Base-by-base conservation (phyloP, 805 yeast genomes). In the Saccharomycopsis lassenensis region DNA sequence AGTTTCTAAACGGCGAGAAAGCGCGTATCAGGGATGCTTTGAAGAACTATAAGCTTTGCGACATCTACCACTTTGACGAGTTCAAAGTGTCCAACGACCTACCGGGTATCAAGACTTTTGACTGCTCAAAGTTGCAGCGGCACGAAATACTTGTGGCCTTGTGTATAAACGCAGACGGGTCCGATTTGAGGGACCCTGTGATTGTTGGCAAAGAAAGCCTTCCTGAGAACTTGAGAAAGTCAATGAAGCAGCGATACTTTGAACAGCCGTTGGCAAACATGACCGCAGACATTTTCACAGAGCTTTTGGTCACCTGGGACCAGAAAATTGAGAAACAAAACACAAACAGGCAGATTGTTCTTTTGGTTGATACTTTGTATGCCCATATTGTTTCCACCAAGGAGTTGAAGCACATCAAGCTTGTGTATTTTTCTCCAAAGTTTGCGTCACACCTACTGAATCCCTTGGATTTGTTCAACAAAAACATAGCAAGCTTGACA, bases 51-150 rank as follows among this genome's bases (percentile, higher is more conserved):
- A 36, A 41, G 2, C 45, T 46, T 1, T 39, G 39, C n/a, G 56
- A 58, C 31, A 46, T 62, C 6, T 62, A 49, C 36, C 62, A 58
- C 36, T 41, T 61, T 26, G 67, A 62, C 47, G 67, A 62, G 36
- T 48, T 60, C 15, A 33, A 51, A 5, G 35, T 52, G 1, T 42
- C 51, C 0, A 39, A 49, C 12, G 44, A 52, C 15, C 29, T 52
- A 10, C 44, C 41, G 17, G 41, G 44, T 8, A 19, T 32, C 17
- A 40, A 40, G 23, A 4, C 8, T 7, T 40, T 36, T 29, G 39
- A 29, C 14, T 22, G 19, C 24, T 10, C 29, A 12, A 18, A 16
- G 3, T 7, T 35, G 10, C 26, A 32, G 2, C 30, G 23, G 18
- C 31, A 47, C 10, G 46, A 46, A 19, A 40, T 56, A 21, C 46